Percentiles rank a stretch among this genome's conserved stretches.
These are phyloP conservation scores for Pigoraptor vietnamica DNA, from an alignment of 78 protist genomes.

Conservation along the genomic window DNA sequence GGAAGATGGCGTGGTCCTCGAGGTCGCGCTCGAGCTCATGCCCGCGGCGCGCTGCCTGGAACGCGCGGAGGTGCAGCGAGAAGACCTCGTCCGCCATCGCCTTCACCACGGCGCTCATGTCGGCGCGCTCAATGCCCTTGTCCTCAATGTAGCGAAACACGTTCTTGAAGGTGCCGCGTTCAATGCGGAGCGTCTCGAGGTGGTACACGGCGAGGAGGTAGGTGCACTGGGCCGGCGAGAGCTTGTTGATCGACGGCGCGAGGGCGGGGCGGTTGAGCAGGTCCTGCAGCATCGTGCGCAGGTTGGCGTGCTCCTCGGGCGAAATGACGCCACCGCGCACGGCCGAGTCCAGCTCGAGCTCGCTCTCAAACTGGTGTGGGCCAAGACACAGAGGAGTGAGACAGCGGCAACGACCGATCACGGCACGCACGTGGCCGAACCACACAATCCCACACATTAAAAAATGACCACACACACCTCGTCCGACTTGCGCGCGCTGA, in stretches of 20 bases:
- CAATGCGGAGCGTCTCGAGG: background rate
- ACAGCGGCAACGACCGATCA: too few species aligned
- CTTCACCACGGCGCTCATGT: background rate
- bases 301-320: background rate
- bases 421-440: background rate
- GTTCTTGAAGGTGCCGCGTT: background rate
- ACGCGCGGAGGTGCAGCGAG: background rate
- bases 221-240: constrained; percentile 1
- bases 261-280: background rate
- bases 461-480: background rate
- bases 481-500: background rate
- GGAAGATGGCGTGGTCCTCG: constrained; percentile 3
- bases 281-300: background rate
- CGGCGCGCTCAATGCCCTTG: background rate
- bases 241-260: background rate
- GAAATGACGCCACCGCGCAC: background rate
- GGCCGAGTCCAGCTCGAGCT: background rate
- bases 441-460: background rate
- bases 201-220: background rate
- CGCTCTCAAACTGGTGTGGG: background rate
- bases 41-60: background rate
- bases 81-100: background rate
- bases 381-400: too few species aligned
- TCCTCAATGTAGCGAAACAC: background rate
- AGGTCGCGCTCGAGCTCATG: background rate